phyloP scores from a whole-genome alignment of 441 rosid genomes.

The Biscutella laevigata region DNA sequence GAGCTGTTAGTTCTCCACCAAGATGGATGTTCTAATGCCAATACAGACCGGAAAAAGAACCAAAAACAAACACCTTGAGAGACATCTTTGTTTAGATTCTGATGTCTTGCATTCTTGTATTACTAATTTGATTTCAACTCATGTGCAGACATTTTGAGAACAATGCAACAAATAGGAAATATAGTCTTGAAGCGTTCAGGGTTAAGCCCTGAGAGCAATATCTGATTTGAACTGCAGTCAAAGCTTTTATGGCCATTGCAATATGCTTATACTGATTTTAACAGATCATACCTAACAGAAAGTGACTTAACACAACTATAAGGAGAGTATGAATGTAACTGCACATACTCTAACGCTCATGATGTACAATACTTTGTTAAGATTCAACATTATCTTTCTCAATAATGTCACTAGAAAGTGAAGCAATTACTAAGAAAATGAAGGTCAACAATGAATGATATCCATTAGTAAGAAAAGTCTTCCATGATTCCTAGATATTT shows the following conservation, averaged over 20 bases:
- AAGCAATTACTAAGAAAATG: background rate
- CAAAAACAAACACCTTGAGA: conserved; percentile 23
- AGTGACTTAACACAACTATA: too few relatives aligned
- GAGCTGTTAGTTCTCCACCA: conserved; percentile 57
- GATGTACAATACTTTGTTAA: conserved; percentile 2
- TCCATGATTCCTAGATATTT: background rate
- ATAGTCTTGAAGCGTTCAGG: conserved; percentile 1
- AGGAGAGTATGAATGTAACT: too few relatives aligned
- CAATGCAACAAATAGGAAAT: conserved; percentile 8
- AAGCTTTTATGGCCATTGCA: too few relatives aligned
- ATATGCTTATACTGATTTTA: too few relatives aligned
- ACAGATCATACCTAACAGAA: too few relatives aligned
- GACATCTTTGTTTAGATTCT: conserved; percentile 23
- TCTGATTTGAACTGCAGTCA: background rate
- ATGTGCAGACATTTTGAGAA: conserved; percentile 35
- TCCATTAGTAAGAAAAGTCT: background rate
- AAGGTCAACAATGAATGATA: background rate
- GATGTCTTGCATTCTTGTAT: conserved; percentile 26
- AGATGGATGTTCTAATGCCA: conserved; percentile 64
- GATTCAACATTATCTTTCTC: conserved; percentile 8
- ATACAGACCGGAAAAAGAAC: conserved; percentile 15
- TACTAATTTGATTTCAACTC: conserved; percentile 34
- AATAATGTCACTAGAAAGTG: conserved; percentile 3
- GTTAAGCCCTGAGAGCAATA: background rate
- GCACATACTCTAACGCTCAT: background rate